Conservation (phyloP, 2,329 filamentous ascomycete genomes). For the Aaosphaeria arxii region DNA sequence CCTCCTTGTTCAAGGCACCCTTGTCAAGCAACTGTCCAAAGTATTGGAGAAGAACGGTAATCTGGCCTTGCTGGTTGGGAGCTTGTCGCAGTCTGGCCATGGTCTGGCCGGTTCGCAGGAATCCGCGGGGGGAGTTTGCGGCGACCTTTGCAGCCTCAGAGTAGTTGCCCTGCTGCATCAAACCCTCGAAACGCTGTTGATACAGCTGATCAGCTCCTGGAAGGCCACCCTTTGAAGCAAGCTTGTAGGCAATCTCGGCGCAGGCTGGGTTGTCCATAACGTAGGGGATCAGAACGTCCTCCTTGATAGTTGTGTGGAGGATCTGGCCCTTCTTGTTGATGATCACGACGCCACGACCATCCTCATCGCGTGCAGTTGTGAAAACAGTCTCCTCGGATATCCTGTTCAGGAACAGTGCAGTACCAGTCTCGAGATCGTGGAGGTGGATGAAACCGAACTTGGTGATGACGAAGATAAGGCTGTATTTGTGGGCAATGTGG, state of each 20-base stretch:
- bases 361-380: conserved; percentile 79
- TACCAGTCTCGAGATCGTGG: conserved; percentile 93
- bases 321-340: conserved; percentile 99
- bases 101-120: conserved; percentile 89
- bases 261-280: conserved; percentile 96
- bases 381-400: conserved; percentile 99
- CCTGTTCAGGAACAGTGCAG: conserved; percentile 98
- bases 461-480: conserved; percentile 93
- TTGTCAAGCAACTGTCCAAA: conserved; percentile 97
- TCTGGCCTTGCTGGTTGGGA: conserved; percentile 75
- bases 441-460: conserved; percentile 99
- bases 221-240: conserved; percentile 89
- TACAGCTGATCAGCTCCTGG: conserved; percentile 94
- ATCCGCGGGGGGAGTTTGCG: conserved; percentile 92
- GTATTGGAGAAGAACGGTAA: conserved; percentile 94
- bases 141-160: conserved; percentile 91
- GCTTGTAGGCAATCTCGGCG: conserved; percentile 87
- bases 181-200: conserved; percentile 85
- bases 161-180: conserved; percentile 77
- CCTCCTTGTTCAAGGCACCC: conserved; percentile 85
- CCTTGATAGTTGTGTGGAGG: conserved; percentile 88
- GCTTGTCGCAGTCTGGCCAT: conserved; percentile 94
- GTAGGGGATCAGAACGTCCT: conserved; percentile 87
- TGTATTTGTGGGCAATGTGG: conserved; percentile 95
- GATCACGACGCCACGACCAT: conserved; percentile 84